Evolutionary conservation across 2,329 filamentous ascomycete species (phyloP), one percentile per base, ranked within the genome.

Genomic region (Thermothelomyces thermophilus): DNA sequence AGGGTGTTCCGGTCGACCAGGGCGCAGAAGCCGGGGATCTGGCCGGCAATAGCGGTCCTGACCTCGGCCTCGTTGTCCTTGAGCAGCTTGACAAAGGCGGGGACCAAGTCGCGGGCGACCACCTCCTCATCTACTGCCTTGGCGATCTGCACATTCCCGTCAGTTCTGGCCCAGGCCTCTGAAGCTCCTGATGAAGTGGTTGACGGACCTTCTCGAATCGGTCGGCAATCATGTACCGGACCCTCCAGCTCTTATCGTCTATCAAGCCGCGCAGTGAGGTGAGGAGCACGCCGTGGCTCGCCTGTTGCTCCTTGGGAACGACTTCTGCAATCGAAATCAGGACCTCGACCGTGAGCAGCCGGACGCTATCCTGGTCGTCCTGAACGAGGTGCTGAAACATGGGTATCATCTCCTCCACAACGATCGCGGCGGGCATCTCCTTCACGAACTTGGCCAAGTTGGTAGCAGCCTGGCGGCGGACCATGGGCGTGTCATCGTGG

Each of bases 241-340:
- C 93, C 64, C 93, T 84, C 93, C 93, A 98, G 73, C 93, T 97
- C 81, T 97, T 98, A 69, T 98, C 93, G 64, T 96, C 93, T 71
- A 98, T 97, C 64, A 98, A 72, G 71, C 82, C 95, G 62, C 93
- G 85, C 64, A 98, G 73, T 40, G 91, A 90, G 44, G 88, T 91
- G 63, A 98, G 76, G 51, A 98, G 74, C 50, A 97, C 89, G 46
- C 91, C 93, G 64, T 97, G 91, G 70, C 90, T 96, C 40, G 89
- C 85, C 70, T 98, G 93, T 68, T 98, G 90, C 70, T 97, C 93
- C 72, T 97, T 97, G 54, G 93, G 93, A 26, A 98, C 90, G 52
- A 91, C 89, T 70, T 98, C 93, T 54, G 93, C 91, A 63, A 98
- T 94, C 34, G 91, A 86, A 64, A 97, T 95, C 60, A 98, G 80